A percentile compares a stretch with the other conserved stretches of the same genome.
Conservation (phyloP, 1,139 yeast species). For the Diutina mesorugosa region DNA sequence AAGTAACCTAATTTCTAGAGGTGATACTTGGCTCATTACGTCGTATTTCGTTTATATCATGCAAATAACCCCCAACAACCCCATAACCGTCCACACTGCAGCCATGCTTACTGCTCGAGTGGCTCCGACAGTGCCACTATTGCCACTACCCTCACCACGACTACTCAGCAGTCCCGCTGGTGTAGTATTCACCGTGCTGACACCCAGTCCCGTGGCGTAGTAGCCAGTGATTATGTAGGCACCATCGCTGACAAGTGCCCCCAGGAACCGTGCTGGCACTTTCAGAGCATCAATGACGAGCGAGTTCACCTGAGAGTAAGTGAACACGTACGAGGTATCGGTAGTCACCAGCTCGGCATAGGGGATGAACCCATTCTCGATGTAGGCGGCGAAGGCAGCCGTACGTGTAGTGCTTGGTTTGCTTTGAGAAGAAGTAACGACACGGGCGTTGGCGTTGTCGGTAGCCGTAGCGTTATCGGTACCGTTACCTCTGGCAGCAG, state of each 20-base stretch:
- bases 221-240: not conserved
- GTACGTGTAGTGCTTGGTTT: not conserved
- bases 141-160: not conserved
- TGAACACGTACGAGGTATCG: not conserved
- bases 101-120: not conserved
- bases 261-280: not conserved
- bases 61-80: not conserved
- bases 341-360: not conserved
- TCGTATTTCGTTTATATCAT: not conserved
- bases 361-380: not conserved
- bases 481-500: not conserved
- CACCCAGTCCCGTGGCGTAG: not conserved
- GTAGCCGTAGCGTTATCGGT: not conserved
- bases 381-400: not conserved
- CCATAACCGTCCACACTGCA: not conserved
- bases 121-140: not conserved
- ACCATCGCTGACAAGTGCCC: not conserved
- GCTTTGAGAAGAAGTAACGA: not conserved
- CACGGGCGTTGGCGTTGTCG: too few relatives aligned
- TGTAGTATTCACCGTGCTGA: not conserved
- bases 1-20: constrained; percentile 13
- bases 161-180: not conserved
- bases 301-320: not conserved
- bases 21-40: not conserved
- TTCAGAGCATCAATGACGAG: not conserved